These are phyloP conservation scores for Elongisporangium undulatum DNA, from an alignment of 352 stramenopile species.

Conservation along the genomic window DNA sequence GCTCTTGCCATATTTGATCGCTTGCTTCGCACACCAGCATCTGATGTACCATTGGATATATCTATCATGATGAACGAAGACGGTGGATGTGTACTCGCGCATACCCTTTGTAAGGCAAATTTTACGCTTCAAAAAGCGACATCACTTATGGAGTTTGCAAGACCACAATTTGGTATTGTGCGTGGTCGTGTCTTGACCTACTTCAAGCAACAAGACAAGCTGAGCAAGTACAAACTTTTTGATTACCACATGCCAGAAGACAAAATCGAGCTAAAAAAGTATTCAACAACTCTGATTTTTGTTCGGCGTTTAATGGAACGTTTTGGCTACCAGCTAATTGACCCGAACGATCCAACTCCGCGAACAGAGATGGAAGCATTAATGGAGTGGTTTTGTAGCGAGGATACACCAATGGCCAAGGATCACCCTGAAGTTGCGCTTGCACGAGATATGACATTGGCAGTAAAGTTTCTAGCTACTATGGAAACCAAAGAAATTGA, in stretches of 20 bases:
- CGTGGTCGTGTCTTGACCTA: constrained; percentile 77
- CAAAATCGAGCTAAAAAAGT: constrained; percentile 87
- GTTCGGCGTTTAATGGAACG: constrained; percentile 83
- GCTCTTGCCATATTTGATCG: constrained; percentile 79
- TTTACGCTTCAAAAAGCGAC: constrained; percentile 72
- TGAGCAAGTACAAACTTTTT: constrained; percentile 68
- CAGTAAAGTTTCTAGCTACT: constrained; percentile 86
- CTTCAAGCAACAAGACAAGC: constrained; percentile 56
- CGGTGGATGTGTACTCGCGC: constrained; percentile 72
- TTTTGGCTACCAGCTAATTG: constrained; percentile 83
- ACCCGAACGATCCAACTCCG: constrained; percentile 69
- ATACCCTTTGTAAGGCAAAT: constrained; percentile 85
- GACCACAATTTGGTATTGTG: constrained; percentile 69
- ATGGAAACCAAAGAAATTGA: constrained; percentile 91
- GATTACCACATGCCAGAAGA: constrained; percentile 88
- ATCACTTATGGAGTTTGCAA: constrained; percentile 79
- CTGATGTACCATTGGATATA: constrained; percentile 71
- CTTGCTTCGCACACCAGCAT: constrained; percentile 70
- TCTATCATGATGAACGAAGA: constrained; percentile 80
- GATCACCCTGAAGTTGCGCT: constrained; percentile 81
- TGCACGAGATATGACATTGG: constrained; percentile 73
- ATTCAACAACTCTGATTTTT: constrained; percentile 85
- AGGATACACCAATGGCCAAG: constrained; percentile 68
- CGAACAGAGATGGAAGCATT: constrained; percentile 89
- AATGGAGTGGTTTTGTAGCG: constrained; percentile 87